These are phyloP conservation scores for Cyanidiococcus yangmingshanensis DNA, from an alignment of 23 red algal species.

Conservation along the genomic window DNA sequence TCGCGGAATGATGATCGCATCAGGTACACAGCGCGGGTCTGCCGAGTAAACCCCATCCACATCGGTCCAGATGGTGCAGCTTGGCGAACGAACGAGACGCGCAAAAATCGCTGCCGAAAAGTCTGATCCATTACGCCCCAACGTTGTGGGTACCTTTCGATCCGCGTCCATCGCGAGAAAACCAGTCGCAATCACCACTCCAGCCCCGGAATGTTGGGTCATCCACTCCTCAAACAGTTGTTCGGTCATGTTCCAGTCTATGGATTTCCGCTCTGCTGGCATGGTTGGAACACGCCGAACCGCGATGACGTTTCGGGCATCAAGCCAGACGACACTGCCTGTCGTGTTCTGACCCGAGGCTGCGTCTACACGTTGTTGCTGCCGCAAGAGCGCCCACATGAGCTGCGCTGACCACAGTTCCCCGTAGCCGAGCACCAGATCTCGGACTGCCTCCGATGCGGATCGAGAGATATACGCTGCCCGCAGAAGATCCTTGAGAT, in stretches of 20 bases:
- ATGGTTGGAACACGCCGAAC: slow-evolving; percentile 26
- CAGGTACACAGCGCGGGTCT: slow-evolving; percentile 73
- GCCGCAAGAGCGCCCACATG: slow-evolving; percentile 68
- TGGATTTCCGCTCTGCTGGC: slow-evolving; percentile 36
- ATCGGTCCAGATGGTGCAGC: slow-evolving; percentile 81
- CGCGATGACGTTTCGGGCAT: slow-evolving; percentile 80
- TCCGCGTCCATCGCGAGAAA: slow-evolving; percentile 59
- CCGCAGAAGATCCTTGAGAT: slow-evolving; percentile 71
- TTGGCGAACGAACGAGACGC: slow-evolving; percentile 38
- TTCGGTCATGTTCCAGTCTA: slow-evolving; percentile 35
- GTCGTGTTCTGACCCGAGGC: slow-evolving; percentile 15
- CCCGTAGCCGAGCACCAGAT: slow-evolving; percentile 87
- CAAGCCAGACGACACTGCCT: slow-evolving; percentile 47
- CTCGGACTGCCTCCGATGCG: slow-evolving; percentile 39
- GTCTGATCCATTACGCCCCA: slow-evolving; percentile 81
- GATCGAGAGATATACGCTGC: slow-evolving; percentile 80
- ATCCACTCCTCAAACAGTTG: slow-evolving; percentile 46
- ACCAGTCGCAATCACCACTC: slow-evolving; percentile 75
- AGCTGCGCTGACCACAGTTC: slow-evolving; percentile 88
- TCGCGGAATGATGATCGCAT: slow-evolving; percentile 71
- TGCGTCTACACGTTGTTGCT: not conserved
- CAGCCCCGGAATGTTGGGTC: slow-evolving; percentile 40
- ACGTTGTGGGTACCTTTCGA: slow-evolving; percentile 49
- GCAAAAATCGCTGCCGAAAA: slow-evolving; percentile 70
- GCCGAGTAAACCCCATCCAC: slow-evolving; percentile 95